phyloP scores from a whole-genome alignment of 495 filamentous ascomycete species.

The Aspergillus indologenus region DNA sequence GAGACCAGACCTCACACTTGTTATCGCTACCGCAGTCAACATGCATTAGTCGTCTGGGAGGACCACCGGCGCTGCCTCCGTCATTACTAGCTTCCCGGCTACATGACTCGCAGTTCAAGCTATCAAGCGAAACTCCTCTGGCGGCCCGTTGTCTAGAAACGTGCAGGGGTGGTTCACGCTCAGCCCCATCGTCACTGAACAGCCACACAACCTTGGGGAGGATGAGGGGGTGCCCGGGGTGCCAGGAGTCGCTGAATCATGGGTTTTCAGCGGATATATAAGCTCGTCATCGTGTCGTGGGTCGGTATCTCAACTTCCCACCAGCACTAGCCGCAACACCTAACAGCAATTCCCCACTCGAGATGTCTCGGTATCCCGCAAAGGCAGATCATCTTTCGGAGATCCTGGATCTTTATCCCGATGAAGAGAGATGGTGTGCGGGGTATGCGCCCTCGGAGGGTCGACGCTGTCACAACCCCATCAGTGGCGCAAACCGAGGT shows the following conservation, averaged over 20 bases:
- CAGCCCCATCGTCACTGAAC: neutral
- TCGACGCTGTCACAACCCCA: constrained; percentile 25
- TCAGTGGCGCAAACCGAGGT: constrained; percentile 16
- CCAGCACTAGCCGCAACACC: neutral
- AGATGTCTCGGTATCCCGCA: neutral
- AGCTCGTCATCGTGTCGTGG: neutral
- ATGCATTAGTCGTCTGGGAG: neutral
- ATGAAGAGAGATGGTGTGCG: constrained; percentile 23
- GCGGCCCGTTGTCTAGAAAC: neutral
- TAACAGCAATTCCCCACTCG: neutral
- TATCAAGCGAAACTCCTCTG: neutral
- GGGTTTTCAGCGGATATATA: neutral
- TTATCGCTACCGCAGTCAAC: neutral
- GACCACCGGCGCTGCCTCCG: neutral
- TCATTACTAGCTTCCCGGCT: neutral
- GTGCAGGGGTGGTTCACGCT: neutral
- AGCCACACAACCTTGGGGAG: neutral
- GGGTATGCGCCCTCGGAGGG: constrained; percentile 24
- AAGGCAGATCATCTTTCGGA: constrained; percentile 15
- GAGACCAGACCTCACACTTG: neutral
- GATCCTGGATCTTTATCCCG: constrained; percentile 27
- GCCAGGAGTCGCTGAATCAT: neutral
- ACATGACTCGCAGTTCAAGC: neutral
- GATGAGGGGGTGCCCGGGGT: neutral
- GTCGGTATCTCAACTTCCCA: neutral